Conservation (phyloP, 208 protist species). For the Acanthamoeba lenticulata region DNA sequence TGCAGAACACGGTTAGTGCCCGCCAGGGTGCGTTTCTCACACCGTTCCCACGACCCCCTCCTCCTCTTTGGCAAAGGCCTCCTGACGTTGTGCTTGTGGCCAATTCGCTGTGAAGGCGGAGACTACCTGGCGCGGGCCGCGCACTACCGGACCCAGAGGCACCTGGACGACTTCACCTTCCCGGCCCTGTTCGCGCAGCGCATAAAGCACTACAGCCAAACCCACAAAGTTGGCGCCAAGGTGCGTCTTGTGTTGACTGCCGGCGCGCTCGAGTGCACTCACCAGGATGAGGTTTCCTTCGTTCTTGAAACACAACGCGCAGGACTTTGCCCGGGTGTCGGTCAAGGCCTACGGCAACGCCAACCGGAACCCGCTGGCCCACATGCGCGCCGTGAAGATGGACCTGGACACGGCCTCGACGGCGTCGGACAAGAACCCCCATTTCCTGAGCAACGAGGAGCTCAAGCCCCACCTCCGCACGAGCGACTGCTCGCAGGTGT, state of each 20-base stretch:
- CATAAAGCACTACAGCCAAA: slow-evolving; percentile 43
- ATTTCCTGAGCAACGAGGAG: slow-evolving; percentile 90
- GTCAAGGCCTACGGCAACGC: slow-evolving; percentile 92
- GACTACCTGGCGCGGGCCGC: slow-evolving; percentile 93
- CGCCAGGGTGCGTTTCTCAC: slow-evolving; percentile 79
- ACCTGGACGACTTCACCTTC: slow-evolving; percentile 93
- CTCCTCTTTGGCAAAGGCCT: background rate
- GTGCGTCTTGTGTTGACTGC: background rate
- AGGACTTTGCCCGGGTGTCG: slow-evolving; percentile 90
- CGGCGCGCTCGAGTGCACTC: background rate
- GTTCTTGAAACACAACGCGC: too few relatives aligned
- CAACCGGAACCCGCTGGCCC: slow-evolving; percentile 91
- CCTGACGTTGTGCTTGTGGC: background rate
- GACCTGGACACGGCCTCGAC: slow-evolving; percentile 86
- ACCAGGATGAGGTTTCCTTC: background rate
- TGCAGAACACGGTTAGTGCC: slow-evolving; percentile 90
- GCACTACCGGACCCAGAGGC: slow-evolving; percentile 90
- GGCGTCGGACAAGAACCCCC: slow-evolving; percentile 85
- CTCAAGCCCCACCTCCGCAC: slow-evolving; percentile 90
- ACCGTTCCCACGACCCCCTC: background rate
- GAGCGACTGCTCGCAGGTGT: slow-evolving; percentile 91
- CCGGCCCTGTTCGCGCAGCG: slow-evolving; percentile 88
- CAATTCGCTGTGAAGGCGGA: slow-evolving; percentile 68
- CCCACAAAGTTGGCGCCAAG: background rate
- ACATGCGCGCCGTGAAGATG: slow-evolving; percentile 88